phyloP scores from a whole-genome alignment of 1,139 yeast genomes.

The Casaregolazyma suthepensis region DNA sequence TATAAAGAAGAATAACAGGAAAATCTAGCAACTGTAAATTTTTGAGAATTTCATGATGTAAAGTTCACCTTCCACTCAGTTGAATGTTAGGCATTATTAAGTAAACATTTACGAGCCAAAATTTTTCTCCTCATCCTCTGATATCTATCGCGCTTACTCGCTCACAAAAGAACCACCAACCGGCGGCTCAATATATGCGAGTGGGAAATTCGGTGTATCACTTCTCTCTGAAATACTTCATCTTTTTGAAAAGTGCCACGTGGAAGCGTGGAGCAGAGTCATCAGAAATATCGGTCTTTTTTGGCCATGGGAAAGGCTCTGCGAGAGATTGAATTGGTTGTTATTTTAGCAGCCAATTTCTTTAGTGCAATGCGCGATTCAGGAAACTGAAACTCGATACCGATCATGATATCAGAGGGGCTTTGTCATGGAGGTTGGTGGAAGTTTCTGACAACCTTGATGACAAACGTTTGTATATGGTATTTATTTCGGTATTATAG shows the following conservation, averaged over 20 bases:
- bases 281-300: constrained; percentile 20
- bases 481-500: no score
- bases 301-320: constrained; percentile 24
- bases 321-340: constrained; percentile 23
- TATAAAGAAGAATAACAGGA: no score
- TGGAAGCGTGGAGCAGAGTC: constrained; percentile 27
- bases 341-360: constrained; percentile 13
- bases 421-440: constrained; percentile 2
- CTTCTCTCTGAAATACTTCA: constrained; percentile 20
- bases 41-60: no score
- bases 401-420: constrained; percentile 23
- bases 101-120: background rate
- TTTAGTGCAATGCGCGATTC: constrained; percentile 29
- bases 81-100: no score
- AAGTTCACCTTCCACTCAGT: no score
- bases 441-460: background rate
- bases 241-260: constrained; percentile 23
- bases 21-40: no score
- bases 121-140: constrained; percentile 8
- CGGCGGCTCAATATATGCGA: constrained; percentile 15
- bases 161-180: constrained; percentile 19
- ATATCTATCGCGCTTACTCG: constrained; percentile 27
- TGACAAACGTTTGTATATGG: background rate
- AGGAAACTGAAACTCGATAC: constrained; percentile 26
- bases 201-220: constrained; percentile 30